phyloP scores from a whole-genome alignment of 257 asterid species.

The Fraxinus americana region DNA sequence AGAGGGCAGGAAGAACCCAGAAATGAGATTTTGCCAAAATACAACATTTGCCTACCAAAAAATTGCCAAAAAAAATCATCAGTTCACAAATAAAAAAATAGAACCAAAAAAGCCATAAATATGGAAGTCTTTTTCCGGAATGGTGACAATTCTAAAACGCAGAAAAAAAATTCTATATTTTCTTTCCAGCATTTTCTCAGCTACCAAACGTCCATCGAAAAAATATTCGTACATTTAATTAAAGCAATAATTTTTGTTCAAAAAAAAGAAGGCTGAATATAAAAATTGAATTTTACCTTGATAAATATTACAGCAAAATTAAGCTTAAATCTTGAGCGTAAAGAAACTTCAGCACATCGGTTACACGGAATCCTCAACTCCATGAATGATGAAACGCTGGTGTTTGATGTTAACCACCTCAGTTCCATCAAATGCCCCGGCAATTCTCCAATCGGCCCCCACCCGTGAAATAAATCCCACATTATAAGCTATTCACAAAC shows the following conservation, averaged over 20 bases:
- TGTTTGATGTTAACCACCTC: no score
- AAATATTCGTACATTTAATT: neutral
- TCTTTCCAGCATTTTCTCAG: slow-evolving; percentile 3
- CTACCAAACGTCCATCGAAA: slow-evolving; percentile 7
- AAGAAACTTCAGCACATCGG: slow-evolving; percentile 55
- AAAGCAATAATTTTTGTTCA: neutral
- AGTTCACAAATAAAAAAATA: slow-evolving; percentile 22
- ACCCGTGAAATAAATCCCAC: slow-evolving; percentile 48
- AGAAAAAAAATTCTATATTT: slow-evolving; percentile 17
- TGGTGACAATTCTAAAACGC: slow-evolving; percentile 10
- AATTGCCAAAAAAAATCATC: slow-evolving; percentile 2
- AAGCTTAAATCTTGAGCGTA: slow-evolving; percentile 47
- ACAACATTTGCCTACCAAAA: slow-evolving; percentile 22
- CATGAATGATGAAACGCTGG: no score
- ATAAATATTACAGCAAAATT: slow-evolving; percentile 36
- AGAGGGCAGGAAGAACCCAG: slow-evolving; percentile 12
- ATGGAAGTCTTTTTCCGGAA: neutral
- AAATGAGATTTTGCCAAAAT: slow-evolving; percentile 24
- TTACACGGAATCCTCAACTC: slow-evolving; percentile 75
- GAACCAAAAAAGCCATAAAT: neutral
- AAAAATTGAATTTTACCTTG: slow-evolving; percentile 36
- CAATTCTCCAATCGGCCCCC: slow-evolving; percentile 57
- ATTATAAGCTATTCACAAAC: slow-evolving; percentile 42
- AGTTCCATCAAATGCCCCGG: slow-evolving; percentile 71
- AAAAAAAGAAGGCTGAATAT: neutral